phyloP scores from a whole-genome alignment of 148 eudicot species.

The Camellia granthamiana region DNA sequence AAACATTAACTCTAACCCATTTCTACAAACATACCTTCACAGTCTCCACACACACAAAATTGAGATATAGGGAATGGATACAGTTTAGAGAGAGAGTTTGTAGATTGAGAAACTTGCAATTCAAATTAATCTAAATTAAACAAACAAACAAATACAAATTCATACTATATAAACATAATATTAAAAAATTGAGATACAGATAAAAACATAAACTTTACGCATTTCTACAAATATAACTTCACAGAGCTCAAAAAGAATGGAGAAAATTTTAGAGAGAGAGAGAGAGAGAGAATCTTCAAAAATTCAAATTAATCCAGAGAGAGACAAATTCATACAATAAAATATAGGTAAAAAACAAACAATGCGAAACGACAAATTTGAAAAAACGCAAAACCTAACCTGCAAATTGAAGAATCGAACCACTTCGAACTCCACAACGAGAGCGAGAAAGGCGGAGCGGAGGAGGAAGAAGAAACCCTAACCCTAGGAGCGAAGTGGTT shows the following conservation, averaged over 20 bases:
- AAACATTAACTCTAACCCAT: no score
- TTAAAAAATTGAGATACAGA: not conserved
- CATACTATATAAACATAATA: no score
- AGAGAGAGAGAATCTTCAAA: not conserved
- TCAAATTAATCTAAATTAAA: not conserved
- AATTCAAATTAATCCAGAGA: slow-evolving; percentile 8
- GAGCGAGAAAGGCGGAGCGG: slow-evolving; percentile 30
- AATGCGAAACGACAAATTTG: slow-evolving; percentile 33
- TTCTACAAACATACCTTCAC: no score
- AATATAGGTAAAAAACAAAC: slow-evolving; percentile 34
- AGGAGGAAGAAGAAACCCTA: slow-evolving; percentile 23
- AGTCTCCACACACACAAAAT: no score
- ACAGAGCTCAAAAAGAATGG: not conserved
- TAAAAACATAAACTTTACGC: not conserved
- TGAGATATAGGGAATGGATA: not conserved
- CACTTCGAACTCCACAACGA: slow-evolving; percentile 33
- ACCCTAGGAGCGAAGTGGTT: slow-evolving; percentile 10
- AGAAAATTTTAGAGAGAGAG: not conserved
- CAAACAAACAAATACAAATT: not conserved
- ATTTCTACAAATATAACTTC: no score
- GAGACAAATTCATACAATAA: not conserved
- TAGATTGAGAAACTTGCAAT: not conserved
- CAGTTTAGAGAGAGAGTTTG: not conserved
- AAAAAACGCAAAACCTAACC: slow-evolving; percentile 24
- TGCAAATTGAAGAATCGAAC: slow-evolving; percentile 36